phyloP scores from a whole-genome alignment of 83 land plant species.

The Picea engelmannii region DNA sequence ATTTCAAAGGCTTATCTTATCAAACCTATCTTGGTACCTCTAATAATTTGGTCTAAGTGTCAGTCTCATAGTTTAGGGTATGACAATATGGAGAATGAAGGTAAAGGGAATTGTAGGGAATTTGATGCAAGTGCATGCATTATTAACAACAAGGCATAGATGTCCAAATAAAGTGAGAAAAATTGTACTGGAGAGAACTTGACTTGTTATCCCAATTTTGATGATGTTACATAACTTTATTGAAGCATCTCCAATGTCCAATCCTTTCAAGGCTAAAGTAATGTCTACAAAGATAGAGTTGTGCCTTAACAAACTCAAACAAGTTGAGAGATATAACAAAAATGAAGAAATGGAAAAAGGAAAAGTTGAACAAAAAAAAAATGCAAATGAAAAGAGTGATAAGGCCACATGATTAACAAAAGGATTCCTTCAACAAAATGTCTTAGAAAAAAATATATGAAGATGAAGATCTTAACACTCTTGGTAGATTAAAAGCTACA shows the following conservation, averaged over 20 bases:
- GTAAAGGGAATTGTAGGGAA: constrained; percentile 18
- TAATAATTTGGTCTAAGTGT: constrained; percentile 17
- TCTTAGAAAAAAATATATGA: neutral
- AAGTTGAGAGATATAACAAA: too few relatives aligned
- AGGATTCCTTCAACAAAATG: neutral
- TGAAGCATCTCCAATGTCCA: neutral
- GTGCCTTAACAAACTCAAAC: neutral
- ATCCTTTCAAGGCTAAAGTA: neutral
- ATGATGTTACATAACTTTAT: constrained; percentile 24
- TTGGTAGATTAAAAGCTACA: neutral
- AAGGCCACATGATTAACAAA: neutral
- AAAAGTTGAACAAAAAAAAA: neutral
- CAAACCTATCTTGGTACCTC: constrained; percentile 29
- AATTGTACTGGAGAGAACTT: constrained; percentile 20
- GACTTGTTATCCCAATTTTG: constrained; percentile 16
- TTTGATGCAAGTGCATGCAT: constrained; percentile 21
- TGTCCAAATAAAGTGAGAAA: constrained; percentile 24
- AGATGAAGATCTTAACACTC: neutral
- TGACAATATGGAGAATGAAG: neutral
- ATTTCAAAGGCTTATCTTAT: constrained; percentile 28
- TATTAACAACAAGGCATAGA: constrained; percentile 36
- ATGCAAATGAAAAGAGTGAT: neutral
- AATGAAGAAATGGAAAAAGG: neutral
- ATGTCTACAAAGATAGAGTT: neutral
- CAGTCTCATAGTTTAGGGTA: constrained; percentile 1